Base-by-base conservation (phyloP, 1,139 yeast species). In the Zygotorulaspora mrakii region DNA sequence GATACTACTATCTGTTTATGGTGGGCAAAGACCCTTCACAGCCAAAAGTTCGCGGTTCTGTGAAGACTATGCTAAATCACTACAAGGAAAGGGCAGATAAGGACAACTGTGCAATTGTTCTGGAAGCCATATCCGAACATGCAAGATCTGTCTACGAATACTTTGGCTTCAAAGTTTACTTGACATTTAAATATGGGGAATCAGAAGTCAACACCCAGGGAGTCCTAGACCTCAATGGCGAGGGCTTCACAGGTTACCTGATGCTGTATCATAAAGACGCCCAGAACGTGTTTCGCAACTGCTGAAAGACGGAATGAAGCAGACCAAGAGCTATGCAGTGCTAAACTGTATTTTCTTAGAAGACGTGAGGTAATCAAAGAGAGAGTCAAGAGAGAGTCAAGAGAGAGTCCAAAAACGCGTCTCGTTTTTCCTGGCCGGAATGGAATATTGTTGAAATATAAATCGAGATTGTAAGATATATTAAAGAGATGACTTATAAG, bases 61-160 rank as follows among this genome's bases (percentile, higher is more conserved):
- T 59, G 7, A 57, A 62, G 37, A 48, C 54, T n/a, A 54, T 61
- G 21, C 52, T 61, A 31, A 55, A 56, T n/a, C 42, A 50, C 12
- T 58, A 55, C 42, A 57, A 51, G 36, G 49, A 47, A 12, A 54
- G 54, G 25, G 67, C 68, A 0, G 62, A 61, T 43, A 40, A 42
- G 11, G 54, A 54, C 10, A 52, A 57, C 24, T 49, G 54, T 23
- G 65, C 66, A 14, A 51, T 59, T 21, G 60, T 61, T 16, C 42
- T 64, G 16, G 67, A 64, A 38, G 64, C 66, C 16, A 62, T 64
- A 17, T 52, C 53, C 28, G 64, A 57, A 17, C 55, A 57, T 27
- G 67, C 67, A 3, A 60, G 48, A 28, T 41, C 48, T 2, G 64
- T 64, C 7, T 64, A 64, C 36, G 61, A 59, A 40, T 61, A 62